These are phyloP conservation scores for Handroanthus guayacan DNA, from an alignment of 257 asterid genomes.

Conservation along the genomic window DNA sequence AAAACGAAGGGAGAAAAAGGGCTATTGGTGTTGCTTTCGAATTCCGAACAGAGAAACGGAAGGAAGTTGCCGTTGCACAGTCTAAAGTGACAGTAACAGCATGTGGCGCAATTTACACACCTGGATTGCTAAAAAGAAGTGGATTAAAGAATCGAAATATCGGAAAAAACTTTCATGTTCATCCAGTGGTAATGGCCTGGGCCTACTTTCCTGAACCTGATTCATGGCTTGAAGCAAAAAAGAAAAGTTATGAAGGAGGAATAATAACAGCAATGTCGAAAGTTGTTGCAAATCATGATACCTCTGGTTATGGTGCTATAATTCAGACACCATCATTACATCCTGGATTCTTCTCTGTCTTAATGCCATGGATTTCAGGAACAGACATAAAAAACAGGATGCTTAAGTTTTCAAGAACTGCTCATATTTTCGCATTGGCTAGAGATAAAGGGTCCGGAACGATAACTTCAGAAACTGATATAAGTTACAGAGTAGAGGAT, in stretches of 20 bases:
- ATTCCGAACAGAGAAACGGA: slow-evolving; percentile 42
- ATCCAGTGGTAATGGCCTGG: slow-evolving; percentile 82
- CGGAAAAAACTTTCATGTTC: slow-evolving; percentile 75
- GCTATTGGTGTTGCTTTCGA: slow-evolving; percentile 66
- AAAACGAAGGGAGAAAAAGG: not conserved
- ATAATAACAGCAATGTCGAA: slow-evolving; percentile 86
- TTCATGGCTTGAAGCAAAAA: slow-evolving; percentile 63
- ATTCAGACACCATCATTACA: slow-evolving; percentile 85
- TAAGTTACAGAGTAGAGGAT: slow-evolving; percentile 56
- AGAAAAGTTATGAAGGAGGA: slow-evolving; percentile 72
- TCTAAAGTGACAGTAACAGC: slow-evolving; percentile 65
- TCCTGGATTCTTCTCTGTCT: slow-evolving; percentile 76
- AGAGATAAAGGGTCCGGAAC: slow-evolving; percentile 80
- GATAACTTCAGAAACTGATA: slow-evolving; percentile 40
- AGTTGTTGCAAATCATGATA: slow-evolving; percentile 44
- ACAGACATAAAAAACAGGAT: slow-evolving; percentile 61
- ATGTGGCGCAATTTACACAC: slow-evolving; percentile 85
- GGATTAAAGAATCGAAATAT: slow-evolving; percentile 76
- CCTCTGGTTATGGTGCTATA: slow-evolving; percentile 65
- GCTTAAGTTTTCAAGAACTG: slow-evolving; percentile 70
- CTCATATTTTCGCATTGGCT: slow-evolving; percentile 65
- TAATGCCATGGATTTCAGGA: slow-evolving; percentile 84
- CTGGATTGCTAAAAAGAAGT: slow-evolving; percentile 61
- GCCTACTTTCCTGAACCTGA: slow-evolving; percentile 69
- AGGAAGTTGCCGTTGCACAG: slow-evolving; percentile 58